Base-by-base conservation (phyloP, 2,329 filamentous ascomycete genomes). In the Zymoseptoria brevis region DNA sequence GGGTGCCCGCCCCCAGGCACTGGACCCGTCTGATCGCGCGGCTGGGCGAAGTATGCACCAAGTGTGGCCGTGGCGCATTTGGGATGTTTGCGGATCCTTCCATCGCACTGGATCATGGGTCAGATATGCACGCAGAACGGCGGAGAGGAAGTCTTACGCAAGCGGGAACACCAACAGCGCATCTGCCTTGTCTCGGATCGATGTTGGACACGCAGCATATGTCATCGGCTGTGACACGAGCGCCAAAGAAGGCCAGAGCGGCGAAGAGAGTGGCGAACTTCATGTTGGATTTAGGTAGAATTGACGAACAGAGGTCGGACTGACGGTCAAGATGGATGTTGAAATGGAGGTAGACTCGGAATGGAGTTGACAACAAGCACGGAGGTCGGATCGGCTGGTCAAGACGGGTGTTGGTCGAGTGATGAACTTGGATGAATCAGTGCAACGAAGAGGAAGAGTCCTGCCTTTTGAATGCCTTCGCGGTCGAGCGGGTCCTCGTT, bases 211-310 rank as follows among this genome's bases (percentile, higher is more conserved):
- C 50, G 22, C 50, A 51, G 50, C 50, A 51, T 16, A 51, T 51
- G 22, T 51, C 50, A 8, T 50, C 49, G 1, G n/a, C 50, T 2
- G 6, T 45, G 35, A 45, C 35, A n/a, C n/a, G n/a, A n/a, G n/a
- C n/a, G n/a, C n/a, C n/a, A n/a, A n/a, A n/a, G n/a, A n/a, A n/a
- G n/a, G n/a, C n/a, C n/a, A n/a, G 51, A 9, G 56, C 45, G 3
- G 30, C 19, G 26, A 58, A 19, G n/a, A 60, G 30, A n/a, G 22
- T 35, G 19, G 56, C 58, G 30, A 50, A 19, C 53, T 48, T 60
- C 59, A 60, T 60, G 51, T 29, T 29, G 26, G 26, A 29, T 8
- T 41, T 3, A 4, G 22, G 4, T 24, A 5, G 22, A 5, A 24
- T 24, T 24, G 22, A 5, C 22, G 5, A 24, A 24, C 22, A 24